A percentile compares a stretch with the other conserved stretches of the same genome.
Conservation (phyloP, 192 early-diverging fungal species). For the Entomortierella lignicola region DNA sequence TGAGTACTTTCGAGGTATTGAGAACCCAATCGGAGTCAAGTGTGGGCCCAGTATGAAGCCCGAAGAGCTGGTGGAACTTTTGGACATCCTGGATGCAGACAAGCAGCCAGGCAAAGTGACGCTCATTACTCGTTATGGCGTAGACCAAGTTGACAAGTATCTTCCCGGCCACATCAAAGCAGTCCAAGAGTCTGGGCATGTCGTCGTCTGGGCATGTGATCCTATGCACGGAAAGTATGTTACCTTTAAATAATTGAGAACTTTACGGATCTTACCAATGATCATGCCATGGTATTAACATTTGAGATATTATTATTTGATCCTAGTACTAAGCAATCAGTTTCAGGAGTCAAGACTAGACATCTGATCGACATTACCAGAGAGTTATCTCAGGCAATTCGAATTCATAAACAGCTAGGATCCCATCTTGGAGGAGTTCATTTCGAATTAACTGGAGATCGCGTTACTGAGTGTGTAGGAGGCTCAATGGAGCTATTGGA, state of each 20-base stretch:
- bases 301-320: too few species aligned
- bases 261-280: background rate
- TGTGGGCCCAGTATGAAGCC: constrained; percentile 93
- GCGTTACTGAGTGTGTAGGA: constrained; percentile 96
- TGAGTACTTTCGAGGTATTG: constrained; percentile 97
- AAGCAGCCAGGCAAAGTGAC: constrained; percentile 93
- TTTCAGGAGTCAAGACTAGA: constrained; percentile 90
- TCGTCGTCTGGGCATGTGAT: constrained; percentile 96
- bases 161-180: constrained; percentile 92
- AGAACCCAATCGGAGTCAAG: constrained; percentile 97
- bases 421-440: constrained; percentile 93
- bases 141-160: constrained; percentile 82
- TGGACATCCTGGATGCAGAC: constrained; percentile 90
- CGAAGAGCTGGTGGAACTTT: constrained; percentile 82
- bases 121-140: constrained; percentile 95
- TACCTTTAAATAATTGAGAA: background rate
- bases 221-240: constrained; percentile 97
- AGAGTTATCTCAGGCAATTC: constrained; percentile 87
- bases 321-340: constrained; percentile 78
- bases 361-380: constrained; percentile 89
- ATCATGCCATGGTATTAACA: background rate
- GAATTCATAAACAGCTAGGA: constrained; percentile 79
- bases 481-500: constrained; percentile 96
- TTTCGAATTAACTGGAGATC: constrained; percentile 95
- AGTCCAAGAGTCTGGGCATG: constrained; percentile 86